Conservation (phyloP, 1,139 yeast species). For the Suhomyces wounanorum region DNA sequence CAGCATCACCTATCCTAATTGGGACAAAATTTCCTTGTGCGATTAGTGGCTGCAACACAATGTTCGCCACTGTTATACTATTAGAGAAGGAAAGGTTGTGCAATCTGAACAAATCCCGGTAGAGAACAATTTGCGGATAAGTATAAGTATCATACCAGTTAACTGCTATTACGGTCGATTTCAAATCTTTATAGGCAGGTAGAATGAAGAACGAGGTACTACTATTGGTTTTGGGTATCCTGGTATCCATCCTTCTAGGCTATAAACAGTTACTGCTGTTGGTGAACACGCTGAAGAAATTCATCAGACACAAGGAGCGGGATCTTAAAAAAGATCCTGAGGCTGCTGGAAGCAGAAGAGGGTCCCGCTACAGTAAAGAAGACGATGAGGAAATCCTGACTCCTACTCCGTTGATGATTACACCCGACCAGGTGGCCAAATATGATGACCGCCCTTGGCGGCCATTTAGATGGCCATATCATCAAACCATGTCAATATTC, state of each 20-base stretch:
- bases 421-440: constrained; percentile 64
- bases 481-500: constrained; percentile 76
- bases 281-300: not conserved
- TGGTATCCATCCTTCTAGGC: not conserved
- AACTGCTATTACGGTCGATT: no score
- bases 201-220: not conserved
- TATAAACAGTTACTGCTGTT: not conserved
- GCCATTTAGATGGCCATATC: constrained; percentile 80
- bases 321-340: constrained; percentile 10
- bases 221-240: not conserved
- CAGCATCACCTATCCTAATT: constrained; percentile 2
- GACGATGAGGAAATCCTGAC: constrained; percentile 30
- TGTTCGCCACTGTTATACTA: constrained; percentile 12
- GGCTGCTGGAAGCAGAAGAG: constrained; percentile 14
- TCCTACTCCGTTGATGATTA: constrained; percentile 63
- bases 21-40: constrained; percentile 8
- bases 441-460: constrained; percentile 82
- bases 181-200: not conserved
- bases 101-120: not conserved
- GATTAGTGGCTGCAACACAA: constrained; percentile 3
- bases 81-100: not conserved
- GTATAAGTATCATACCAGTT: not conserved
- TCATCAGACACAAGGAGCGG: not conserved
- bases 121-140: not conserved
- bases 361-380: constrained; percentile 13